Percentiles rank a stretch among this genome's conserved stretches.
Conservation (phyloP, 1,284 basidiomycete genomes). For the Retiboletus flavoniger region DNA sequence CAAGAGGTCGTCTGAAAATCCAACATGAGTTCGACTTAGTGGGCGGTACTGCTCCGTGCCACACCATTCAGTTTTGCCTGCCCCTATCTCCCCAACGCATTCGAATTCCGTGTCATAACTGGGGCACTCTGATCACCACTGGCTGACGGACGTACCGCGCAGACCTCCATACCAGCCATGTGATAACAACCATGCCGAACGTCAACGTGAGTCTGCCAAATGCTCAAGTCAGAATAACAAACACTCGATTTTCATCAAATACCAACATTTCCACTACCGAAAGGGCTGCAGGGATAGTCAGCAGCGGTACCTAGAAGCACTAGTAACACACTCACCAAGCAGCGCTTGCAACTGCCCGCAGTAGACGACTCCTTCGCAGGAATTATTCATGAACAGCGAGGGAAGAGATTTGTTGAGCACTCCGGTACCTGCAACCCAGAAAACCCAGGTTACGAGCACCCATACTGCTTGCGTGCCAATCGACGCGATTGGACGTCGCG, state of each 20-base stretch:
- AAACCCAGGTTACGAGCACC: conserved; percentile 52
- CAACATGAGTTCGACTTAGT: background rate
- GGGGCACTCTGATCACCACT: conserved; percentile 29
- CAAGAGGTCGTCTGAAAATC: background rate
- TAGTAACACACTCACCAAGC: conserved; percentile 40
- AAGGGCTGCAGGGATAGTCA: conserved; percentile 36
- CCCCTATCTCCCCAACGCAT: conserved; percentile 2
- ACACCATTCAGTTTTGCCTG: conserved; percentile 7
- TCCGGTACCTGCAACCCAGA: conserved; percentile 55
- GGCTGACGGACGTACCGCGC: conserved; percentile 36
- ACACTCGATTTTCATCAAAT: background rate
- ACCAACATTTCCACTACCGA: conserved; percentile 49
- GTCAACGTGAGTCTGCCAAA: conserved; percentile 42
- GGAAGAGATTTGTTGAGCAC: conserved; percentile 48
- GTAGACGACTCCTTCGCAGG: conserved; percentile 47
- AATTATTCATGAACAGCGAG: conserved; percentile 33
- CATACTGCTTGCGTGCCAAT: conserved; percentile 57
- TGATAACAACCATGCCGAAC: conserved; percentile 41
- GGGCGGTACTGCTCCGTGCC: background rate
- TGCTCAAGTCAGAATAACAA: conserved; percentile 7
- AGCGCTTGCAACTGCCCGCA: conserved; percentile 53
- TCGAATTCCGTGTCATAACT: conserved; percentile 18
- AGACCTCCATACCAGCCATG: conserved; percentile 52
- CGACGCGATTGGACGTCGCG: conserved; percentile 49
- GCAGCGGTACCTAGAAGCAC: background rate